phyloP scores from a whole-genome alignment of 495 filamentous ascomycete genomes.

The Daldinia bambusicola region DNA sequence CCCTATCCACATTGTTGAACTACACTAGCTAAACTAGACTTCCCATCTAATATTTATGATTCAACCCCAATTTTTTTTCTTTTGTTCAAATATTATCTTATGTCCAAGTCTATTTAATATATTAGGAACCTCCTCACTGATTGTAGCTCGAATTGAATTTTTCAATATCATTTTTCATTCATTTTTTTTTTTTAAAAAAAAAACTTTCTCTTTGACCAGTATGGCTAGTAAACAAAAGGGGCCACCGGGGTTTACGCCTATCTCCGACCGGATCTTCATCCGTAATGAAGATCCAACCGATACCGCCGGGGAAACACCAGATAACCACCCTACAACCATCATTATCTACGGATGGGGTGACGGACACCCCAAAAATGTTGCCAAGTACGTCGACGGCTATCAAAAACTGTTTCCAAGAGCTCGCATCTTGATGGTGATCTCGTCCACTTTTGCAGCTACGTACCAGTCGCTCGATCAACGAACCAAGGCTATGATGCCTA shows the following conservation, averaged over 20 bases:
- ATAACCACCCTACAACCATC: slow-evolving; percentile 52
- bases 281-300: slow-evolving; percentile 42
- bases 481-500: slow-evolving; percentile 59
- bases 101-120: not conserved
- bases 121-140: not conserved
- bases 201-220: not conserved
- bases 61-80: not conserved
- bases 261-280: slow-evolving; percentile 54
- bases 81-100: not conserved
- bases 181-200: too few species aligned
- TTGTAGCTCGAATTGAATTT: not conserved
- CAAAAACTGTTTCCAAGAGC: slow-evolving; percentile 59
- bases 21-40: not conserved
- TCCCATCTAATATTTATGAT: not conserved
- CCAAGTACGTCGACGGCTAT: slow-evolving; percentile 66
- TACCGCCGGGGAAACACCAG: slow-evolving; percentile 11
- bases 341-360: slow-evolving; percentile 67
- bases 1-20: not conserved
- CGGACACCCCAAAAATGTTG: slow-evolving; percentile 61
- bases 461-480: slow-evolving; percentile 56
- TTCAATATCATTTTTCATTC: not conserved
- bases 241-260: slow-evolving; percentile 51
- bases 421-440: slow-evolving; percentile 60
- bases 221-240: slow-evolving; percentile 35
- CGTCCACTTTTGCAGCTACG: slow-evolving; percentile 57